Evolutionary conservation across 1,139 yeast genomes (phyloP).

Genomic region (Candida sp.): DNA sequence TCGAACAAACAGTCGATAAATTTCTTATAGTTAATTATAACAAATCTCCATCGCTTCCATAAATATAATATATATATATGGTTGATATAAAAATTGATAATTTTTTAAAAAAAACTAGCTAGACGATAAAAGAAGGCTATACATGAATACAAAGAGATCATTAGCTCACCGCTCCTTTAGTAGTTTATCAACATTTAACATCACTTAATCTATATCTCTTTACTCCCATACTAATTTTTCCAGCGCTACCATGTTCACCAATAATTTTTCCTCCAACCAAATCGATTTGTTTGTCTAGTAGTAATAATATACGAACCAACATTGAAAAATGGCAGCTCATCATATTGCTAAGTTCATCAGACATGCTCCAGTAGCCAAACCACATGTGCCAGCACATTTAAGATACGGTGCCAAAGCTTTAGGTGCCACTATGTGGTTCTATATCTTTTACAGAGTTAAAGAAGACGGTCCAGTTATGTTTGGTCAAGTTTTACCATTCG

Average conservation of each 20-base stretch:
- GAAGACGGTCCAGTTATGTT: slow-evolving; percentile 65
- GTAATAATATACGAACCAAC: background rate
- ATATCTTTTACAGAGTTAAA: slow-evolving; percentile 75
- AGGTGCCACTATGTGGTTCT: slow-evolving; percentile 88
- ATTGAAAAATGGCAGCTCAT: slow-evolving; percentile 35
- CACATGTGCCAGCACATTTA: slow-evolving; percentile 53
- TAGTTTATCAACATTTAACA: background rate
- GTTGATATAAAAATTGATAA: no score
- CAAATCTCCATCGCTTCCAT: no score
- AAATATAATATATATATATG: no score
- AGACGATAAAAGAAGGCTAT: no score
- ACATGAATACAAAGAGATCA: no score
- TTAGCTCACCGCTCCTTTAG: no score
- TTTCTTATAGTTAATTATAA: no score
- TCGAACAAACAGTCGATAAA: no score
- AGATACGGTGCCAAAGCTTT: slow-evolving; percentile 59
- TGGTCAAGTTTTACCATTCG: slow-evolving; percentile 44
- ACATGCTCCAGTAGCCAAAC: slow-evolving; percentile 51
- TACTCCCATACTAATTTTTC: background rate
- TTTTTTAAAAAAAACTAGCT: no score
- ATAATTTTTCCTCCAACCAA: slow-evolving; percentile 12
- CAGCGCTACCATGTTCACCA: background rate
- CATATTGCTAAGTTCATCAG: slow-evolving; percentile 47
- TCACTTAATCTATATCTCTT: background rate
- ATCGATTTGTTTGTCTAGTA: slow-evolving; percentile 1